Conservation (phyloP, 495 filamentous ascomycete species). For the Daldinia loculata region DNA sequence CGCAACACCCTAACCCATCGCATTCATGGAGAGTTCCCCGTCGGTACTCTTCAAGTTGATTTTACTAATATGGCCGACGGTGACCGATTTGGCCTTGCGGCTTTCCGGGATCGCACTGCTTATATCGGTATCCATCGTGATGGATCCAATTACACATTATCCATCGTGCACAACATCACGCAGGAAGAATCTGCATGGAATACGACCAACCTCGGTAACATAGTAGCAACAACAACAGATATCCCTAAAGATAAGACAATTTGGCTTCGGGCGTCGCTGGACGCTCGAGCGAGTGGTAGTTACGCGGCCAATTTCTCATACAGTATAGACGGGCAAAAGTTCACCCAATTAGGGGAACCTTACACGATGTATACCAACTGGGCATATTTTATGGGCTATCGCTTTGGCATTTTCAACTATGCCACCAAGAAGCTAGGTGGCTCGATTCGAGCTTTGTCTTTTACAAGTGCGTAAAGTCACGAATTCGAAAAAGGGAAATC, state of each 20-base stretch:
- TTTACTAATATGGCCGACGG: conserved; percentile 58
- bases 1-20: conserved; percentile 67
- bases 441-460: background rate
- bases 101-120: conserved; percentile 61
- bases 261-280: conserved; percentile 51
- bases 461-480: background rate
- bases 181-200: conserved; percentile 49
- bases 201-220: conserved; percentile 51
- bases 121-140: conserved; percentile 59
- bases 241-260: conserved; percentile 40
- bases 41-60: conserved; percentile 59
- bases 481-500: background rate
- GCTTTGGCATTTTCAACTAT: conserved; percentile 66
- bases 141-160: conserved; percentile 35
- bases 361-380: conserved; percentile 57
- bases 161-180: conserved; percentile 36
- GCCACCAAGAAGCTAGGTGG: conserved; percentile 63
- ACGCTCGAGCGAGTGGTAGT: conserved; percentile 27
- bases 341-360: conserved; percentile 51
- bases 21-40: conserved; percentile 57
- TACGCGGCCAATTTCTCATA: conserved; percentile 57
- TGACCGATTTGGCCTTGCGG: conserved; percentile 59
- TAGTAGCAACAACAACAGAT: conserved; percentile 45
- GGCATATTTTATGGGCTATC: conserved; percentile 64
- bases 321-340: conserved; percentile 59